phyloP scores from a whole-genome alignment of 2,329 filamentous ascomycete genomes.

The Colletotrichum echinochloae region DNA sequence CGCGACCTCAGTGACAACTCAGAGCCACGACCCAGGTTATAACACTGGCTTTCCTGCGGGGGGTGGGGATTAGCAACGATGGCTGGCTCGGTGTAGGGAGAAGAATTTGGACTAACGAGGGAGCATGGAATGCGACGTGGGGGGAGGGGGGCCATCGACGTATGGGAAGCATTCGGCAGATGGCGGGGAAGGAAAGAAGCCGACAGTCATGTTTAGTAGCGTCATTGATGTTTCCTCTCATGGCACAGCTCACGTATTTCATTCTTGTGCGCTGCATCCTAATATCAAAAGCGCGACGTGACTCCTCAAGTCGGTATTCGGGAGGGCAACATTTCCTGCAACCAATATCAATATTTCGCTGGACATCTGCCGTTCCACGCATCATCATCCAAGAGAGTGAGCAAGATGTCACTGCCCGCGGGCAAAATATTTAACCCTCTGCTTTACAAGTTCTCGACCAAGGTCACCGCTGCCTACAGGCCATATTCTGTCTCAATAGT shows the following conservation, averaged over 20 bases:
- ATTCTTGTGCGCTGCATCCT: background rate
- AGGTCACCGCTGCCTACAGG: background rate
- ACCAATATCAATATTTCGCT: background rate
- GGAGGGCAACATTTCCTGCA: background rate
- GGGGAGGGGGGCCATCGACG: background rate
- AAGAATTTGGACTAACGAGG: too few species aligned
- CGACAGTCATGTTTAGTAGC: background rate
- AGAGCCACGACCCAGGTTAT: slow-evolving; percentile 23
- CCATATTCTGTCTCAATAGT: background rate
- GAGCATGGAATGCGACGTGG: background rate
- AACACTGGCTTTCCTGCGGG: background rate
- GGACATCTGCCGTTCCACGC: background rate
- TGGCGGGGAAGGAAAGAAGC: too few species aligned
- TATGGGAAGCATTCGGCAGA: background rate
- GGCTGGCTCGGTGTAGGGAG: background rate
- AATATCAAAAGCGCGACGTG: too few species aligned
- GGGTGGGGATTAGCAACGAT: background rate
- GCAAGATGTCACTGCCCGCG: background rate
- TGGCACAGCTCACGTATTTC: background rate
- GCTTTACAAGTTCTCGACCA: background rate
- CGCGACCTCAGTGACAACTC: slow-evolving; percentile 26
- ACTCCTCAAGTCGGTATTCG: too few species aligned
- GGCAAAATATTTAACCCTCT: background rate
- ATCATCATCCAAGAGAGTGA: background rate
- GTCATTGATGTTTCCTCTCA: too few species aligned